phyloP scores from a whole-genome alignment of 225 moss, liverwort and hornwort species.

The Pseudisothecium myosuroides region DNA sequence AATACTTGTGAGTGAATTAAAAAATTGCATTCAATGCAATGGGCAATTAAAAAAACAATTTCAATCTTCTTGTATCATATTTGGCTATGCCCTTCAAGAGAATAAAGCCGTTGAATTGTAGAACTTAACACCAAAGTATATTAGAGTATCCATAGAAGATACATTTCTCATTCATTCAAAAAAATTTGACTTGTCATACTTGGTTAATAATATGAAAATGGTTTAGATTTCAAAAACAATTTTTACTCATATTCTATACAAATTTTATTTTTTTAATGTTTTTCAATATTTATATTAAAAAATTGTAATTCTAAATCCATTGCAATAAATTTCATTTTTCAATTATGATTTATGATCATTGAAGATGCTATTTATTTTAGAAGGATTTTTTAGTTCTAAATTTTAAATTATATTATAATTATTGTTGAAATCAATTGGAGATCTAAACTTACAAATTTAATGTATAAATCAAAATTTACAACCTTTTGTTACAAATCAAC shows the following conservation, averaged over 20 bases:
- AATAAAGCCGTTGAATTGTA: background rate
- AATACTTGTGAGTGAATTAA: too few species aligned
- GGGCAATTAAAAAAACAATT: background rate
- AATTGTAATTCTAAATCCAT: background rate
- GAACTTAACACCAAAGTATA: rapidly evolving
- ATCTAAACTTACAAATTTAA: rapidly evolving
- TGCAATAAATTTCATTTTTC: background rate
- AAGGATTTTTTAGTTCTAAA: background rate
- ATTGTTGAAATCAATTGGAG: too few species aligned
- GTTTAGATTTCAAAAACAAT: background rate
- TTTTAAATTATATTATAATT: too few species aligned
- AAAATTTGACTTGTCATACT: background rate
- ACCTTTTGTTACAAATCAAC: background rate
- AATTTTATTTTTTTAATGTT: background rate
- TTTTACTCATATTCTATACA: background rate
- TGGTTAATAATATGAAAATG: background rate
- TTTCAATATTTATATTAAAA: background rate
- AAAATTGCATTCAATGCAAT: too few species aligned
- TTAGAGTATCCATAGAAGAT: rapidly evolving
- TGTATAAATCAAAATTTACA: too few species aligned
- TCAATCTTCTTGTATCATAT: too few species aligned
- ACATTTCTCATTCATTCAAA: background rate
- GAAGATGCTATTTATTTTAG: background rate
- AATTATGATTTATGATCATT: background rate
- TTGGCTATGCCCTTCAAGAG: background rate